Percentiles rank a stretch among this genome's conserved stretches.
phyloP scores from a whole-genome alignment of 2,329 filamentous ascomycete species.

The Diplodia mutila region DNA sequence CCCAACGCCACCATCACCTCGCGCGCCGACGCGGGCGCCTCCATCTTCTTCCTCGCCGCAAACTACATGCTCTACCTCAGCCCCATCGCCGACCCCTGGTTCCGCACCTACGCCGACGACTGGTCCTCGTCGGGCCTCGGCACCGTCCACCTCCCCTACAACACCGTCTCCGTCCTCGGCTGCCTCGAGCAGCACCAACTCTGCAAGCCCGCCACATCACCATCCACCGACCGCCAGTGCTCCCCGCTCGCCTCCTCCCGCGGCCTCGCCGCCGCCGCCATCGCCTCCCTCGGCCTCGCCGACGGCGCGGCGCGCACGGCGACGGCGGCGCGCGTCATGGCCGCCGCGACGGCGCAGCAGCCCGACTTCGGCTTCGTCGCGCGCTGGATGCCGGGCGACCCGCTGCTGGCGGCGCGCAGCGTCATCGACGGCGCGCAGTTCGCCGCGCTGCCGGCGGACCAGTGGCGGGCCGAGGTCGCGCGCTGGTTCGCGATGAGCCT shows the following conservation, averaged over 20 bases:
- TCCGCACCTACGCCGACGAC: not conserved
- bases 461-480: conserved; percentile 66
- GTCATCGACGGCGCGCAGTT: not conserved
- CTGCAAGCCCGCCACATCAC: not conserved
- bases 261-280: not conserved
- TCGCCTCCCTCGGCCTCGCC: not conserved
- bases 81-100: not conserved
- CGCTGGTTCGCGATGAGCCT: conserved; percentile 86
- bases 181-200: conserved; percentile 7
- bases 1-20: not conserved
- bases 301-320: not conserved
- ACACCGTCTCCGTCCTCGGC: not conserved
- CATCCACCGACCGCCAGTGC: not conserved
- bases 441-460: not conserved
- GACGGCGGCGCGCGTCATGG: not conserved
- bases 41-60: not conserved
- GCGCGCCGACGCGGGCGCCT: not conserved
- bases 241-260: not conserved
- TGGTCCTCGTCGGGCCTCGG: not conserved
- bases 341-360: not conserved
- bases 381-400: conserved; percentile 4
- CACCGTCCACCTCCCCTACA: not conserved
- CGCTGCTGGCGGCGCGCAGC: not conserved
- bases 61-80: not conserved
- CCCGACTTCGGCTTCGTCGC: not conserved